Evolutionary conservation across 2,329 filamentous ascomycete species (phyloP).

Genomic region (Pleurostoma richardsiae): DNA sequence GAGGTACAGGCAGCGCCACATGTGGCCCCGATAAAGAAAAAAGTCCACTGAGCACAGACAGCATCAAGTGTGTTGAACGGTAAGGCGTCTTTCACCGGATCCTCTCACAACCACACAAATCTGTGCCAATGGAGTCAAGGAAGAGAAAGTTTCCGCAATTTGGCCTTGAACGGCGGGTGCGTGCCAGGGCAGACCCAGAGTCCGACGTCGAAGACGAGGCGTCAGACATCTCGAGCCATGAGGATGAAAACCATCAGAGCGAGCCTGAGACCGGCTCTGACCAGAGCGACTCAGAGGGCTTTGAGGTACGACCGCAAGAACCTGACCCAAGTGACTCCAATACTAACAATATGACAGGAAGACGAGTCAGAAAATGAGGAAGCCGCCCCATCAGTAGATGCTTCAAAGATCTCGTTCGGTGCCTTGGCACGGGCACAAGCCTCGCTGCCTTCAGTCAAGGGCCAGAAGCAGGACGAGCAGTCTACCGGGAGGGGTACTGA

Average conservation of each 20-base stretch:
- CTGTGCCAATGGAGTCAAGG: conserved; percentile 25
- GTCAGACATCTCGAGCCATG: not conserved
- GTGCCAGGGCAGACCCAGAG: conserved; percentile 36
- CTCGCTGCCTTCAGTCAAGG: conserved; percentile 40
- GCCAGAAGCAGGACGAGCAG: conserved; percentile 15
- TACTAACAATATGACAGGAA: conserved; percentile 20
- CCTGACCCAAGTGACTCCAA: not conserved
- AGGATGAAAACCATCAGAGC: conserved; percentile 3
- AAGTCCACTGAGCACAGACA: too few species aligned
- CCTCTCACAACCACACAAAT: not conserved
- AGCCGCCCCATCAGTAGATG: conserved; percentile 34
- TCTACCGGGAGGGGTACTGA: conserved; percentile 3
- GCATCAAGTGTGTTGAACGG: too few species aligned
- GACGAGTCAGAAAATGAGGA: conserved; percentile 23
- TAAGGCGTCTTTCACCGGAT: not conserved
- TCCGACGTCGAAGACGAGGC: conserved; percentile 28
- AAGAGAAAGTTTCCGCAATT: conserved; percentile 33
- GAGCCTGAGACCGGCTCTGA: conserved; percentile 11
- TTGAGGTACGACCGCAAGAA: conserved; percentile 1
- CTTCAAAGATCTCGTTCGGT: conserved; percentile 73
- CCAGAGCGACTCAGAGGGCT: conserved; percentile 4
- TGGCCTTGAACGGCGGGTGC: conserved; percentile 36
- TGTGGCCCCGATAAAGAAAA: too few species aligned
- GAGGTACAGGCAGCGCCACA: too few species aligned
- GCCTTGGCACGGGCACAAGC: conserved; percentile 85